Evolutionary conservation across 2,329 filamentous ascomycete genomes (phyloP).

Genomic region (Ustulina deusta): DNA sequence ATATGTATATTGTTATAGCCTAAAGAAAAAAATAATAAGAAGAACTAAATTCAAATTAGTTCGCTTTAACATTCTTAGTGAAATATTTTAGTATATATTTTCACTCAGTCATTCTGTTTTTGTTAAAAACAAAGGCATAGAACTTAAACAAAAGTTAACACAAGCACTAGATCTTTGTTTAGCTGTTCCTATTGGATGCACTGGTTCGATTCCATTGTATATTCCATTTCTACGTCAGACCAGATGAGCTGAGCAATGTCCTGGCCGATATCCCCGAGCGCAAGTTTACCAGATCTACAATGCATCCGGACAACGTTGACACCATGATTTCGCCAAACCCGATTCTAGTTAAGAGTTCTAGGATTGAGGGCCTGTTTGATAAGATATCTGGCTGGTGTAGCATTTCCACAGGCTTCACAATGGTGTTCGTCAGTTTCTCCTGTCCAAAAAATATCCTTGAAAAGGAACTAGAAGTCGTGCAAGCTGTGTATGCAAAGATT

Average conservation of each 20-base stretch:
- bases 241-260: slow-evolving; percentile 29
- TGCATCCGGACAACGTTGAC: slow-evolving; percentile 32
- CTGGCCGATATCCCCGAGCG: slow-evolving; percentile 31
- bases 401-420: slow-evolving; percentile 50
- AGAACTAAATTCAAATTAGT: no score
- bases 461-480: slow-evolving; percentile 49
- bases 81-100: no score
- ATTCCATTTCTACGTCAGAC: no score
- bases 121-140: no score
- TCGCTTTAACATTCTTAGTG: no score
- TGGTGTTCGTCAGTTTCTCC: slow-evolving; percentile 48
- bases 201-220: no score
- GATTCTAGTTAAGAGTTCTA: slow-evolving; percentile 44
- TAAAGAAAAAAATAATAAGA: no score
- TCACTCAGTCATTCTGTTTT: no score
- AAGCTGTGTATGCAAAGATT: slow-evolving; percentile 46
- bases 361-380: slow-evolving; percentile 42
- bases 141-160: no score
- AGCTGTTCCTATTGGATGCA: no score
- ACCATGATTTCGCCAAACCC: slow-evolving; percentile 52
- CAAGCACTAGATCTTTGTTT: no score
- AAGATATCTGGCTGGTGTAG: slow-evolving; percentile 50
- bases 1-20: no score
- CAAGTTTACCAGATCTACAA: slow-evolving; percentile 25
- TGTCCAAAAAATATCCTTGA: slow-evolving; percentile 46